These are phyloP conservation scores for Larix kaempferi DNA, from an alignment of 75 land plant genomes.

Conservation along the genomic window DNA sequence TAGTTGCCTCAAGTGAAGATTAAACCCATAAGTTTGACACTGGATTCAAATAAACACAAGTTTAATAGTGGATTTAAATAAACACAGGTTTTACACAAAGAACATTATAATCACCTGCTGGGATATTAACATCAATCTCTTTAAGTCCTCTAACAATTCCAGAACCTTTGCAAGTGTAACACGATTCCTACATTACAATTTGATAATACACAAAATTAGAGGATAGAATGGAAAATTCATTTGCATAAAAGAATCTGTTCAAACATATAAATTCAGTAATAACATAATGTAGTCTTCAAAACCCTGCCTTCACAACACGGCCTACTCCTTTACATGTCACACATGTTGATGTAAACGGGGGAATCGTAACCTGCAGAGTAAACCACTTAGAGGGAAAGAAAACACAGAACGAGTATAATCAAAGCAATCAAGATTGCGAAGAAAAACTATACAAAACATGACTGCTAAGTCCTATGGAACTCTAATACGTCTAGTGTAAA, in stretches of 20 bases:
- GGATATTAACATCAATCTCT: conserved; percentile 65
- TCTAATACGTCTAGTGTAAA: not conserved
- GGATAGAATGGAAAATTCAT: not conserved
- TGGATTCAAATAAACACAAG: not conserved
- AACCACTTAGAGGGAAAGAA: not conserved
- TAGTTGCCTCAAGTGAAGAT: too few relatives aligned
- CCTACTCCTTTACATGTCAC: conserved; percentile 65
- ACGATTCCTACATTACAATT: conserved; percentile 46
- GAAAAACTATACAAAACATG: conserved; percentile 1
- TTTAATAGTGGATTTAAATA: not conserved
- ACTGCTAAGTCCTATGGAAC: not conserved
- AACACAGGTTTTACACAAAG: not conserved
- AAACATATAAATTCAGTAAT: not conserved
- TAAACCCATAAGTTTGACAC: too few relatives aligned
- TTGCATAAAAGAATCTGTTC: too few relatives aligned
- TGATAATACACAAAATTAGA: not conserved
- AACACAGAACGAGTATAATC: not conserved
- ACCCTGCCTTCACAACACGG: conserved; percentile 48
- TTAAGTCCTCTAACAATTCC: conserved; percentile 68
- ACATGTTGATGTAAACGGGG: conserved; percentile 71
- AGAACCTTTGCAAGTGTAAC: conserved; percentile 62
- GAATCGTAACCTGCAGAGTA: conserved; percentile 47
- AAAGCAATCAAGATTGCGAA: not conserved
- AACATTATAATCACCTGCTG: conserved; percentile 57
- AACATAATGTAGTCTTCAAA: not conserved